Evolutionary conservation across 345 rosid species (phyloP).

Genomic region (Aegle marmelos): DNA sequence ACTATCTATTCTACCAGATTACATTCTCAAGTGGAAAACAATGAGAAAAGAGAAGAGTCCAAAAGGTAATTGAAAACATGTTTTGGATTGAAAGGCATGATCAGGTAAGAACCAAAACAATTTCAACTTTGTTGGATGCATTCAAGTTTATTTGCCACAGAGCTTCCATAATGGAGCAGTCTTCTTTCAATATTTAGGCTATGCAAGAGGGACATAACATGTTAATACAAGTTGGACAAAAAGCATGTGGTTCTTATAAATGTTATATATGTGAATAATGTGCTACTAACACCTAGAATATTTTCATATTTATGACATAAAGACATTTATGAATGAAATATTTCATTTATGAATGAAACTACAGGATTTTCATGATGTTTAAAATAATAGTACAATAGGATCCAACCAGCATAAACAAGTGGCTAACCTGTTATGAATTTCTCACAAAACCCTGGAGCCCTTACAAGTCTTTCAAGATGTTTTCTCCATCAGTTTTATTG

Average conservation of each 20-base stretch:
- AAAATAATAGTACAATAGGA: background rate
- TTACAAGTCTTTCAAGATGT: slow-evolving; percentile 34
- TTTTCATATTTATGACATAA: too few species aligned
- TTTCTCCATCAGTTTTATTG: slow-evolving; percentile 87
- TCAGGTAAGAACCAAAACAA: too few species aligned
- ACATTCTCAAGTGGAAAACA: too few species aligned
- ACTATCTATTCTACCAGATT: too few species aligned
- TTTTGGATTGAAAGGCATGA: too few species aligned
- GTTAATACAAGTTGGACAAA: background rate
- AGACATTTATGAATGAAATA: too few species aligned
- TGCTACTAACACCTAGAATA: background rate
- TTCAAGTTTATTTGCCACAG: too few species aligned
- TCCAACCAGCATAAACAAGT: slow-evolving; percentile 4
- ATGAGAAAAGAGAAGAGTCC: too few species aligned
- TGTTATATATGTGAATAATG: background rate
- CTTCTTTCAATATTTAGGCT: background rate
- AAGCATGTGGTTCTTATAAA: background rate
- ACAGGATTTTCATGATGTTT: too few species aligned
- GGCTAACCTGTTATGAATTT: background rate
- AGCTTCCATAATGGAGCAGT: background rate
- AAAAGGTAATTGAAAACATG: too few species aligned
- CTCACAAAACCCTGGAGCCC: background rate
- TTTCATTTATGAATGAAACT: too few species aligned
- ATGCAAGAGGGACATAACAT: background rate
- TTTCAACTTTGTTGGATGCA: too few species aligned